These are phyloP conservation scores for Aspergillus eucalypticola DNA, from an alignment of 2,329 filamentous ascomycete genomes.

Conservation along the genomic window DNA sequence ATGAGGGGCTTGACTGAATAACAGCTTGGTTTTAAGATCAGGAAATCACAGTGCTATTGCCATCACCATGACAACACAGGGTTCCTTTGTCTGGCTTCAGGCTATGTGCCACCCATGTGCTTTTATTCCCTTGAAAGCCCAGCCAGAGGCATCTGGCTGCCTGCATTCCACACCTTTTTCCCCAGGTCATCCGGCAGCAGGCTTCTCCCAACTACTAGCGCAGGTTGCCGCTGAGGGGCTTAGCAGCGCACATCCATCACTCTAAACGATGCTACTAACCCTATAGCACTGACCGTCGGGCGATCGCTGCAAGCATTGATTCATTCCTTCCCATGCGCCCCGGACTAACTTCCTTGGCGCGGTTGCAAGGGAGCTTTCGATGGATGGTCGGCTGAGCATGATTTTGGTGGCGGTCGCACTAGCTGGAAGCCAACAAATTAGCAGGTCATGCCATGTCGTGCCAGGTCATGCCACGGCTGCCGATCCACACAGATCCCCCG, in stretches of 20 bases:
- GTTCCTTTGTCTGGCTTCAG: not conserved
- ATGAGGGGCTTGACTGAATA: not conserved
- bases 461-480: slow-evolving; percentile 11
- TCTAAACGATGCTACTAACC: not conserved
- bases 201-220: not conserved
- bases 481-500: slow-evolving; percentile 2
- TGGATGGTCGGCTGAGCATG: slow-evolving; percentile 1
- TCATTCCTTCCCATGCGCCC: not conserved
- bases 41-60: not conserved
- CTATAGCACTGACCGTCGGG: not conserved
- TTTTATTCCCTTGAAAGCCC: not conserved
- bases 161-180: not conserved
- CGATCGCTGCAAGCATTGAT: slow-evolving; percentile 2
- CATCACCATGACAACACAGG: slow-evolving; percentile 1
- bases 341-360: slow-evolving; percentile 2
- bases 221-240: not conserved
- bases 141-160: not conserved
- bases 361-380: not conserved
- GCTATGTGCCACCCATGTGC: not conserved
- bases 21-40: not conserved
- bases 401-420: not conserved
- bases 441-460: slow-evolving; percentile 9
- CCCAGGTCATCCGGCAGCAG: not conserved
- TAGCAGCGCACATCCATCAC: not conserved
- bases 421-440: not conserved